Conservation (phyloP, 2,329 filamentous ascomycete species). For the Scedosporium dehoogii region DNA sequence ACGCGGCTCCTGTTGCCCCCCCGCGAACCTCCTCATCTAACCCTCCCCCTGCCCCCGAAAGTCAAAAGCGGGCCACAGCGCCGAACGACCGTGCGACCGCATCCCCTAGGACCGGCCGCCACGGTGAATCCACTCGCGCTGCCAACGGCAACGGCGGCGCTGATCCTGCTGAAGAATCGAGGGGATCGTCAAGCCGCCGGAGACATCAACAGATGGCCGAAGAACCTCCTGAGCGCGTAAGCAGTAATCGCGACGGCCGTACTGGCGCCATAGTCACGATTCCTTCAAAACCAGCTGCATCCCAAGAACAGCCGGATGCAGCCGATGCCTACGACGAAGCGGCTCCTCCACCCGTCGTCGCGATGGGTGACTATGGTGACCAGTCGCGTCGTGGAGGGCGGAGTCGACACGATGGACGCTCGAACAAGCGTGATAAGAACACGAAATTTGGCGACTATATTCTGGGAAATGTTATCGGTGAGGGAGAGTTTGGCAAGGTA, state of each 20-base stretch:
- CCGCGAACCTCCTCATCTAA: slow-evolving; percentile 71
- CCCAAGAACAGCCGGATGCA: not conserved
- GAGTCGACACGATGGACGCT: slow-evolving; percentile 48
- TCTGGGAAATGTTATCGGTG: slow-evolving; percentile 87
- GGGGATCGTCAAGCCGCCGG: slow-evolving; percentile 28
- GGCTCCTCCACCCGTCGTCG: slow-evolving; percentile 33
- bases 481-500: slow-evolving; percentile 98
- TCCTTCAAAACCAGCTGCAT: not conserved
- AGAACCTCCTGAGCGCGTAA: slow-evolving; percentile 1
- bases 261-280: not conserved
- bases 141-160: slow-evolving; percentile 21
- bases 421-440: slow-evolving; percentile 50
- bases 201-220: slow-evolving; percentile 23
- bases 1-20: slow-evolving; percentile 62
- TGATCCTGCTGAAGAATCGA: slow-evolving; percentile 21
- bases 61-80: slow-evolving; percentile 17
- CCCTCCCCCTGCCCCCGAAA: slow-evolving; percentile 20
- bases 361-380: slow-evolving; percentile 33
- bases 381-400: slow-evolving; percentile 31
- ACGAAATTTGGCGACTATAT: slow-evolving; percentile 94
- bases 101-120: slow-evolving; percentile 5
- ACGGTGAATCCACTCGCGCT: slow-evolving; percentile 5
- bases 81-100: slow-evolving; percentile 8
- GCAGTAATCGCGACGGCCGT: slow-evolving; percentile 18
- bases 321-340: slow-evolving; percentile 25